Evolutionary conservation across 495 filamentous ascomycete species (phyloP).

Genomic region (Ramalina intermedia): DNA sequence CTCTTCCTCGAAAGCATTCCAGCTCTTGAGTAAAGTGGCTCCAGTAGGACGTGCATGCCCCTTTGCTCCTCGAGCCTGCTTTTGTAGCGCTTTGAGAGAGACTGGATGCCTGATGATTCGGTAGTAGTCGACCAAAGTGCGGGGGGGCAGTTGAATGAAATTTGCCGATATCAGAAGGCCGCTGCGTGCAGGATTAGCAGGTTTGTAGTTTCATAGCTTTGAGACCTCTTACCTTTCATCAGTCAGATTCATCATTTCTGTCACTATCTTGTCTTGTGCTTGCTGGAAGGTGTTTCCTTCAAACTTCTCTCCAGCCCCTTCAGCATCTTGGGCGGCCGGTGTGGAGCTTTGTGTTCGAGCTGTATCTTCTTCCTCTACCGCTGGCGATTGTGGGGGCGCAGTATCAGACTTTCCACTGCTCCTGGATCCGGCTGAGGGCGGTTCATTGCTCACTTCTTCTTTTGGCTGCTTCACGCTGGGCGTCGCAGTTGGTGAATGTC

Average conservation of each 20-base stretch:
- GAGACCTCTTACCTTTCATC: conserved; percentile 9
- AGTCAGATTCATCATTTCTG: conserved; percentile 19
- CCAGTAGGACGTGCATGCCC: conserved; percentile 48
- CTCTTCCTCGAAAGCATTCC: conserved; percentile 67
- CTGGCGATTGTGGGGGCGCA: conserved; percentile 18
- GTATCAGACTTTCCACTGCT: conserved; percentile 11
- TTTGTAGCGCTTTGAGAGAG: conserved; percentile 54
- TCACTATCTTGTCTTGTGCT: conserved; percentile 67
- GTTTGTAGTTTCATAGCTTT: background rate
- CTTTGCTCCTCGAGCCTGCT: conserved; percentile 52
- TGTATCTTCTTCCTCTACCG: conserved; percentile 17
- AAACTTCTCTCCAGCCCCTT: conserved; percentile 37
- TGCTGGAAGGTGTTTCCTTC: conserved; percentile 57
- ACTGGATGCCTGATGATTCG: conserved; percentile 58
- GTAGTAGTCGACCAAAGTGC: conserved; percentile 59
- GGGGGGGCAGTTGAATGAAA: conserved; percentile 52
- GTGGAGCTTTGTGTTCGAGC: conserved; percentile 32
- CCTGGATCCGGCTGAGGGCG: conserved; percentile 10
- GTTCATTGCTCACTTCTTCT: conserved; percentile 17
- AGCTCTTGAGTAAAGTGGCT: conserved; percentile 58
- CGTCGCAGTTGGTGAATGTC: conserved; percentile 3
- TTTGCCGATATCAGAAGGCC: conserved; percentile 43
- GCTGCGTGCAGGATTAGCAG: conserved; percentile 11
- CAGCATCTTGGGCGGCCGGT: conserved; percentile 23
- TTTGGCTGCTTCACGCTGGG: conserved; percentile 19